Base-by-base conservation (phyloP, 108 stramenopile genomes). In the Nannochloropsis salina region DNA sequence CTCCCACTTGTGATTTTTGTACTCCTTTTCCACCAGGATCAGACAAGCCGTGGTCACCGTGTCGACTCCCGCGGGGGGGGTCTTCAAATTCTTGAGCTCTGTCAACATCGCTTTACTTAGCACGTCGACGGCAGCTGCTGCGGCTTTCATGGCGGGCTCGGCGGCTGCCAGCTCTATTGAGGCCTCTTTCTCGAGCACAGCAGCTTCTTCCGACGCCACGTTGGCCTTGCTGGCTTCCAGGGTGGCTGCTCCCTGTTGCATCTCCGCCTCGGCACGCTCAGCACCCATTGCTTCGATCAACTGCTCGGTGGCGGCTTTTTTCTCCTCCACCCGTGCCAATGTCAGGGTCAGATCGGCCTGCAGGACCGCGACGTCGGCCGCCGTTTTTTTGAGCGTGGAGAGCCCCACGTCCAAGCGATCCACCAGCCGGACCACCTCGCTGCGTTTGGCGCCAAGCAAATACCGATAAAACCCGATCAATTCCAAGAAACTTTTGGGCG, bases 131-230 rank as follows among this genome's bases (percentile, higher is more conserved):
- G 96, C 96, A n/a, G 87, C 93, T 8, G 90, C 90, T 21, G 96
- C 96, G 6, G 94, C 94, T 84, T 94, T 93, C 95, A 96, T 95
- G 42, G 95, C 95, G 9, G 96, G 96, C 92, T 94, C 92, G 9
- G 96, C 96, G 86, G 94, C 93, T 10, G 93, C 90, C 41, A 96
- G 90, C 84, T 96, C 96, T 80, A 87, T 86, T 82, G 94, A 94
- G 21, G 93, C 90, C 80, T 94, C 90, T 45, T 87, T 92, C 87
- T 96, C 93, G 79, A 96, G 95, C 2, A 80, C 83, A 84, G 94
- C 93, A 9, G 95, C 96, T 9, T 88, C 91, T 10, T 90, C 93
- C 40, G 92, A 92, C 43, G 94, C 95, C 5, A 84, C 89, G 41
- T 92, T 91, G 5, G 95, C 96, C 80, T 93, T 93, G 42, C 89